Base-by-base conservation (phyloP, 148 eudicot genomes). In the Vaccinium myrtillus region DNA sequence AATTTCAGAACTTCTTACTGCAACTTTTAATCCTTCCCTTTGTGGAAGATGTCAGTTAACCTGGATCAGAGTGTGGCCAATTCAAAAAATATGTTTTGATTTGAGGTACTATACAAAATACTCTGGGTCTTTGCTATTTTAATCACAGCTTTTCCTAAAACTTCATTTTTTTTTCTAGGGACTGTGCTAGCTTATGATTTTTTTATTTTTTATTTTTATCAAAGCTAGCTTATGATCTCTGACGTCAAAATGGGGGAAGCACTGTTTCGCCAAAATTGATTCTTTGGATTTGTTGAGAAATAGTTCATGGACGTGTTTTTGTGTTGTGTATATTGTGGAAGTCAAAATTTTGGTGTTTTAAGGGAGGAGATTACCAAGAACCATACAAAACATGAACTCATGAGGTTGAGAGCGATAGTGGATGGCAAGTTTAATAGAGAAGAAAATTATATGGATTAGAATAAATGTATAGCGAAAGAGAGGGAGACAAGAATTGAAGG, bases 21-120 rank as follows among this genome's bases (percentile, higher is more conserved):
- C n/a, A n/a, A n/a, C n/a, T n/a, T n/a, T n/a, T n/a, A n/a, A n/a
- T n/a, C n/a, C n/a, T n/a, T n/a, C n/a, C n/a, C n/a, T 25, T 69
- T 74, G n/a, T 74, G 77, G 77, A 74, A 39, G 51, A 74, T 74
- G 77, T 43, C 77, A 74, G n/a, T 8, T 74, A 74, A 30, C 15
- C 39, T 43, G n/a, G 51, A 74, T 16, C 49, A 74, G n/a, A 74
- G 77, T 74, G n/a, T 74, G 18, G 78, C 4, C 77, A 7, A 36
- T 15, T 18, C 49, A 39, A 16, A 71, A 58, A 25, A 1, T 1
- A 30, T 13, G 15, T 70, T 27, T 30, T 65, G 12, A 23, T 65
- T 23, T 65, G 2, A 67, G 65, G 6, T 59, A 19, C 2, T 14
- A 12, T 73, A 7, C 39, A 36, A 15, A 7, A 73, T 39, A 65